These are phyloP conservation scores for Lasiodiplodia theobromae DNA, from an alignment of 2,329 filamentous ascomycete genomes.

Conservation along the genomic window DNA sequence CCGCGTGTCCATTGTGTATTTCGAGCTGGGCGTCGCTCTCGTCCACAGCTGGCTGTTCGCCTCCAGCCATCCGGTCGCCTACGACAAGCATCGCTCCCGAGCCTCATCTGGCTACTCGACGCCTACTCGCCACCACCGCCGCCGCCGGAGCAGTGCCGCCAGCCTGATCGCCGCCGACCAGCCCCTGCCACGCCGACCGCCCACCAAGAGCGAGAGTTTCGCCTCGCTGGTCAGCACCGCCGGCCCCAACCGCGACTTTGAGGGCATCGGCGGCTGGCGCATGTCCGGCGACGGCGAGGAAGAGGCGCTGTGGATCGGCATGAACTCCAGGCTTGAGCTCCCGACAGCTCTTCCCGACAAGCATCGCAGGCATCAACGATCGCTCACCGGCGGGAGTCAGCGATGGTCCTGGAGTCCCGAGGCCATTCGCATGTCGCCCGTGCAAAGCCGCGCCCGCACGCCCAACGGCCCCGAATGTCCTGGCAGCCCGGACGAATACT, in stretches of 20 bases:
- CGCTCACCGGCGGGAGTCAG: constrained; percentile 42
- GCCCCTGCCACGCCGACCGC: constrained; percentile 31
- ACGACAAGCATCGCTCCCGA: constrained; percentile 33
- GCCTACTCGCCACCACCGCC: constrained; percentile 25
- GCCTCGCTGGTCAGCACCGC: constrained; percentile 44
- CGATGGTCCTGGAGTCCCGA: constrained; percentile 43
- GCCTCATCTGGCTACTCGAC: constrained; percentile 30
- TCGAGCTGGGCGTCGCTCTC: constrained; percentile 50
- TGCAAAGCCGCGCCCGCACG: constrained; percentile 30
- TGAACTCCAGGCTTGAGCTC: constrained; percentile 51
- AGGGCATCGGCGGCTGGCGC: constrained; percentile 53
- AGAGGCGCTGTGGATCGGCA: constrained; percentile 53
- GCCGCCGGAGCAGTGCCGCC: constrained; percentile 30
- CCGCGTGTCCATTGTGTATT: constrained; percentile 51
- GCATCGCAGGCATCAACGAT: constrained; percentile 40
- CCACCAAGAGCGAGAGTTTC: constrained; percentile 44
- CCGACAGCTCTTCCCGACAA: constrained; percentile 39
- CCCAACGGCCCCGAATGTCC: constrained; percentile 19
- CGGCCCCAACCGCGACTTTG: constrained; percentile 49
- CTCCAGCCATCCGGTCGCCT: constrained; percentile 32
- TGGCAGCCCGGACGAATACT: constrained; percentile 30
- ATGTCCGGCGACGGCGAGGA: constrained; percentile 48
- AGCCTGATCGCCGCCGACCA: constrained; percentile 28
- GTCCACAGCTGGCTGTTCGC: constrained; percentile 45
- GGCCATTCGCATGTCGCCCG: constrained; percentile 46